phyloP scores from a whole-genome alignment of 331 rosid species.

The Pyrus hybrid region DNA sequence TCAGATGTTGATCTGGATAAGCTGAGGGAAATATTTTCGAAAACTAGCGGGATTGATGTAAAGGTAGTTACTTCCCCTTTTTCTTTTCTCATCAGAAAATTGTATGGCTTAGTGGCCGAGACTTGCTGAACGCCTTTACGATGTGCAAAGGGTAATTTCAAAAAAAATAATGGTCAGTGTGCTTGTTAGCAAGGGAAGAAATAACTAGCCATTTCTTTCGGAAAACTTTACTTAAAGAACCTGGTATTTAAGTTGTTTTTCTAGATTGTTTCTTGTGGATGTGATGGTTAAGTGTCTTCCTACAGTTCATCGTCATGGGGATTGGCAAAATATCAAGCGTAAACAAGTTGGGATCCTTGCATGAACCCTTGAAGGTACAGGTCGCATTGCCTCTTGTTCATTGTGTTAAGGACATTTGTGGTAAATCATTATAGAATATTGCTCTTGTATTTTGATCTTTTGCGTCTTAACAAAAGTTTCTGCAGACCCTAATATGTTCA shows the following conservation, averaged over 20 bases:
- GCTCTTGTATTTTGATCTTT: not conserved
- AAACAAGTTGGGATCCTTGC: constrained; percentile 40
- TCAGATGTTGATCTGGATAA: constrained; percentile 40
- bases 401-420: not conserved
- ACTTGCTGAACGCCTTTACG: not conserved
- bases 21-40: constrained; percentile 37
- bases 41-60: constrained; percentile 30
- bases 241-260: constrained; percentile 3
- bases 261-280: constrained; percentile 8
- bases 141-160: not conserved
- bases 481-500: not conserved
- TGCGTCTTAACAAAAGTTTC: not conserved
- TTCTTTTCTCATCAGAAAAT: not conserved
- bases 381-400: not conserved
- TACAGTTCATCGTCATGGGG: constrained; percentile 62
- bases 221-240: not conserved
- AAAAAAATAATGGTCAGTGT: not conserved
- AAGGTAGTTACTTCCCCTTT: constrained; percentile 48
- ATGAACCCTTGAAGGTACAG: constrained; percentile 48
- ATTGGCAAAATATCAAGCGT: constrained; percentile 21
- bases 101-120: constrained; percentile 2
- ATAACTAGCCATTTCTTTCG: constrained; percentile 11
- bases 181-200: constrained; percentile 4
- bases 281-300: constrained; percentile 21
- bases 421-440: not conserved